A percentile compares a stretch with the other conserved stretches of the same genome.
phyloP scores from a whole-genome alignment of 2,329 filamentous ascomycete species.

The Cercospora sesami region DNA sequence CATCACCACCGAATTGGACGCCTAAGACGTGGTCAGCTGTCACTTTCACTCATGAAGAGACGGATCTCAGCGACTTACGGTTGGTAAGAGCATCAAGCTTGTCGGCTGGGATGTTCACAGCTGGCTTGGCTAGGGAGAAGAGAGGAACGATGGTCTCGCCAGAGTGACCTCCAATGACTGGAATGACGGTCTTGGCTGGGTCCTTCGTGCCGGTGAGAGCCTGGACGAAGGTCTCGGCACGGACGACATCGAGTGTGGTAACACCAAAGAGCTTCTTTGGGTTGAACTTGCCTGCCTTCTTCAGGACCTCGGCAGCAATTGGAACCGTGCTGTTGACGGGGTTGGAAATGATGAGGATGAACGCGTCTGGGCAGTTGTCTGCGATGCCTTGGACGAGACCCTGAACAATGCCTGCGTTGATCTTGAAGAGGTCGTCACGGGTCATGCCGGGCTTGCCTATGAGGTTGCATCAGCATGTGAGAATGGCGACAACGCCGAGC shows the following conservation, averaged over 20 bases:
- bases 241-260: conserved; percentile 96
- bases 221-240: conserved; percentile 93
- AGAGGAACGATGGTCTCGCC: conserved; percentile 97
- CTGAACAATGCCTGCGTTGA: conserved; percentile 97
- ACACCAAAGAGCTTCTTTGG: conserved; percentile 96
- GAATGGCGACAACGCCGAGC: conserved; percentile 4
- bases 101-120: conserved; percentile 78
- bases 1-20: conserved; percentile 96
- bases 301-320: conserved; percentile 95
- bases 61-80: conserved; percentile 54
- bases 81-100: conserved; percentile 89
- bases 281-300: conserved; percentile 90
- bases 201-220: conserved; percentile 79
- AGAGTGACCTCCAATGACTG: conserved; percentile 95
- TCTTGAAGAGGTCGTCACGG: conserved; percentile 99
- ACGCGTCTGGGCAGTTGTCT: conserved; percentile 87
- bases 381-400: conserved; percentile 86
- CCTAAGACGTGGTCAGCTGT: conserved; percentile 43
- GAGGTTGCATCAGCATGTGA: conserved; percentile 7
- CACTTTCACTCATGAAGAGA: neutral
- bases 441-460: conserved; percentile 98
- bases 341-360: conserved; percentile 96
- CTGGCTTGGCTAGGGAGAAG: conserved; percentile 85
- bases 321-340: conserved; percentile 99
- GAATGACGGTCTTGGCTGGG: conserved; percentile 79